Evolutionary conservation across 2,329 filamentous ascomycete species (phyloP), one percentile per base, ranked within the genome.

Genomic region (Fusarium floridanum): DNA sequence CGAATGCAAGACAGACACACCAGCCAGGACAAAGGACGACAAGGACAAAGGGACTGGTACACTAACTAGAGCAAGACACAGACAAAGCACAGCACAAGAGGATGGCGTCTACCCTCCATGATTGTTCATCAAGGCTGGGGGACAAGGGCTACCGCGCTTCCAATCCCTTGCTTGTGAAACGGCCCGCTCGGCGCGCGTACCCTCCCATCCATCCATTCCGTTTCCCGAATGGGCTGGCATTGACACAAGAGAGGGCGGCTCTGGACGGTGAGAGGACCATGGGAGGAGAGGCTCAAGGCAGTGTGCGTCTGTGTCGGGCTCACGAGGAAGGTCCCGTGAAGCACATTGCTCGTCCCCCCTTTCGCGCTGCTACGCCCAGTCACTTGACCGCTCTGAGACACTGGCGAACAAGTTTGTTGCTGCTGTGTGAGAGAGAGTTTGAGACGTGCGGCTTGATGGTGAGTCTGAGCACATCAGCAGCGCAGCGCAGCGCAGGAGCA

Each of bases 151-250:
- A 63, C 68, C 27, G 57, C 57, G 27, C 63, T 73, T 66, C 56
- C 48, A 61, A 65, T 74, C 32, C 67, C 68, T 67, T 73, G 66
- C 63, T 72, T 73, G 66, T 78, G 75, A 79, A 78, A 79, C 77
- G 77, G 77, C 75, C 77, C 77, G 77, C 74, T 72, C 75, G 77
- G 74, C 75, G 72, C 73, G 70, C 75, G 70, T 73, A 74, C 73
- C 74, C 77, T 76, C 61, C 76, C 74, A 64, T 74, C 76, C 74
- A 69, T 74, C 71, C 68, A 74, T 61, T 72, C 61, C 64, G 55
- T 67, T 43, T 55, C 29, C 53, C 61, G 32, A 61, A 64, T 64
- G 66, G 57, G 55, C 59, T 73, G 68, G 66, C 41, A 61, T 27
- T 68, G 39, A 34, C 53, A 37, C 39, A 9, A 50, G 61, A 68